Base-by-base conservation (phyloP, 805 yeast species). In the Candida vaughaniae region DNA sequence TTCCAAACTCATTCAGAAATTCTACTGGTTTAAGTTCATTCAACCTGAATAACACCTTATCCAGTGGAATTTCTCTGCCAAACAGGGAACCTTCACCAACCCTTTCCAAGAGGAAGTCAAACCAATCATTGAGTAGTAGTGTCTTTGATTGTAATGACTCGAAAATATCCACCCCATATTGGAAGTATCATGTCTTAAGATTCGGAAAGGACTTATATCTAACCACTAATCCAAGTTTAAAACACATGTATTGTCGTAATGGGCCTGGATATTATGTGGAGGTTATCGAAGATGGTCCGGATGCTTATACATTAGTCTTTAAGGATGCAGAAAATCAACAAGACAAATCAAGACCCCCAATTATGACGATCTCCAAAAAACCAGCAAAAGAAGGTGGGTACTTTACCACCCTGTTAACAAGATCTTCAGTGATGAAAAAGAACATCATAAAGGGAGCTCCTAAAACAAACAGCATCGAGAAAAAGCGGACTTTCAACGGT, bases 261-360 rank as follows among this genome's bases (percentile, higher is more conserved):
- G 85, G 78, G 0, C 88, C 88, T 0, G 79, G 85, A 3, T 79
- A 75, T 48, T 76, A 71, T 46, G 75, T 81, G 11, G 69, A 70
- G 34, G 47, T 73, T 11, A 33, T 29, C 20, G 10, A 18, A n/a
- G 36, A 33, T 20, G 34, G 41, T 26, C 22, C 33, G 6, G 41
- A 44, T 22, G 66, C 63, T 4, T 60, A 52, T 34, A 47, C 55
- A 10, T 46, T 62, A 39, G 36, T 48, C 7, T 60, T 62, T 44
- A 55, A 49, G 39, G 56, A 56, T 36, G 25, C 46, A 2, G 39
- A 36, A 25, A 42, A 32, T 17, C 46, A 34, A 39, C 51, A 28
- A 12, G 44, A 48, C 18, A 46, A 45, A 6, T 36, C 37, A 9
- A 38, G 30, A 9, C 49, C 55, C 6, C 62, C 64, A 4, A 43